Evolutionary conservation across 225 moss, liverwort and hornwort genomes (phyloP).

Genomic region (Polytrichum commune): DNA sequence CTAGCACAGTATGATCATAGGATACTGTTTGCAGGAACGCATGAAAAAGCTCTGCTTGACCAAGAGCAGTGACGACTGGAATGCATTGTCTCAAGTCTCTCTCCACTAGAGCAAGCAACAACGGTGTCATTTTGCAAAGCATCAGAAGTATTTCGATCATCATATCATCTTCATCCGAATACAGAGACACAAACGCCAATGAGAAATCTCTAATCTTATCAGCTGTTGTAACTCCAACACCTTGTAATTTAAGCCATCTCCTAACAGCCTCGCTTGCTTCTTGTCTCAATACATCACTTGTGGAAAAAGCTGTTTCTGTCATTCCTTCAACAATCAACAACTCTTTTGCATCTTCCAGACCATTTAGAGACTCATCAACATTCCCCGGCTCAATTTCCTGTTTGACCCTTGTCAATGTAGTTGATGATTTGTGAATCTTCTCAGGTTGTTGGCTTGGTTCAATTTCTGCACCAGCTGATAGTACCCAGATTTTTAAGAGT

Average conservation of each 20-base stretch:
- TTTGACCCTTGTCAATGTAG: not conserved
- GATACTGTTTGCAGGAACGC: conserved; percentile 49
- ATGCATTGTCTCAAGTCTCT: conserved; percentile 5
- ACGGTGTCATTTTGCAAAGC: conserved; percentile 32
- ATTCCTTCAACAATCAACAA: not conserved
- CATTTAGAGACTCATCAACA: not conserved
- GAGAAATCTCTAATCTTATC: conserved; percentile 36
- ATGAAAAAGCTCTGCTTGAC: conserved; percentile 47
- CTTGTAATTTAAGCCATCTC: conserved; percentile 39
- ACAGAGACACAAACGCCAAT: conserved; percentile 42
- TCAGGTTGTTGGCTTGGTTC: conserved; percentile 8
- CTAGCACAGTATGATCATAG: conserved; percentile 51
- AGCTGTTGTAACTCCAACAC: conserved; percentile 8
- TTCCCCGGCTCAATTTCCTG: not conserved
- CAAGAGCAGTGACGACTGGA: conserved; percentile 36
- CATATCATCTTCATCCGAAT: conserved; percentile 70
- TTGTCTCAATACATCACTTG: conserved; percentile 12
- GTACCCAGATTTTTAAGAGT: conserved; percentile 51
- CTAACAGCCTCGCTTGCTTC: conserved; percentile 33
- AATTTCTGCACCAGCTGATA: conserved; percentile 13
- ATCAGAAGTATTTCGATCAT: conserved; percentile 60
- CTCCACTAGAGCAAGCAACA: conserved; percentile 22
- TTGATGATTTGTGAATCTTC: not conserved
- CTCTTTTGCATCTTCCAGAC: not conserved
- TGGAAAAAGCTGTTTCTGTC: conserved; percentile 1